A percentile compares a stretch with the other conserved stretches of the same genome.
phyloP scores from a whole-genome alignment of 768 basidiomycete genomes.

The Suillus ampliporus region DNA sequence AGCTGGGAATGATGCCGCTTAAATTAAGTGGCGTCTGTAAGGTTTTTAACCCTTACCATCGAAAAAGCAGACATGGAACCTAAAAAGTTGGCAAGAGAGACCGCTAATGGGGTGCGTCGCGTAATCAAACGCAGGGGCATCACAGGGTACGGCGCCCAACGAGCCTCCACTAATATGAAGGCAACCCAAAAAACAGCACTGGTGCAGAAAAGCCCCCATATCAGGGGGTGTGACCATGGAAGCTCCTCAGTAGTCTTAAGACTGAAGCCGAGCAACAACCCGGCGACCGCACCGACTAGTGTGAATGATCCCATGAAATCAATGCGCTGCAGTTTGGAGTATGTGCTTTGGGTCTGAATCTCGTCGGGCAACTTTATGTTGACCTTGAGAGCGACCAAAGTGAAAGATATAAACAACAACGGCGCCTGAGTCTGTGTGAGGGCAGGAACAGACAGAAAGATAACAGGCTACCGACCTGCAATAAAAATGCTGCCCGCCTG shows the following conservation, averaged over 20 bases:
- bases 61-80: slow-evolving; percentile 81
- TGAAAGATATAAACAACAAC: slow-evolving; percentile 70
- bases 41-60: slow-evolving; percentile 52
- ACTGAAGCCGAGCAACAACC: slow-evolving; percentile 76
- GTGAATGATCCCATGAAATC: slow-evolving; percentile 87
- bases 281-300: slow-evolving; percentile 72
- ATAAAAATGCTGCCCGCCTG: slow-evolving; percentile 86
- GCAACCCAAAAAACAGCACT: slow-evolving; percentile 58
- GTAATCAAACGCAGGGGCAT: slow-evolving; percentile 85
- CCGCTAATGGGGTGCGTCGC: slow-evolving; percentile 80
- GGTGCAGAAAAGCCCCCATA: slow-evolving; percentile 66
- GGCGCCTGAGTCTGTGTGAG: slow-evolving; percentile 61
- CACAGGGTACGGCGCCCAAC: slow-evolving; percentile 82
- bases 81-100: slow-evolving; percentile 81
- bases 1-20: slow-evolving; percentile 49
- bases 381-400: slow-evolving; percentile 76
- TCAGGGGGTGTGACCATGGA: slow-evolving; percentile 74
- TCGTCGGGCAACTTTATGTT: slow-evolving; percentile 77
- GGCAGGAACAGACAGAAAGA: slow-evolving; percentile 14
- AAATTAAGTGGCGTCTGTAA: slow-evolving; percentile 10
- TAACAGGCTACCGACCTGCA: slow-evolving; percentile 62
- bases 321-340: slow-evolving; percentile 75
- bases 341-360: slow-evolving; percentile 59
- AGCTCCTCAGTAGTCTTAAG: slow-evolving; percentile 81
- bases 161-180: slow-evolving; percentile 83